phyloP scores from a whole-genome alignment of 352 stramenopile species.

The Globisporangium canariense region DNA sequence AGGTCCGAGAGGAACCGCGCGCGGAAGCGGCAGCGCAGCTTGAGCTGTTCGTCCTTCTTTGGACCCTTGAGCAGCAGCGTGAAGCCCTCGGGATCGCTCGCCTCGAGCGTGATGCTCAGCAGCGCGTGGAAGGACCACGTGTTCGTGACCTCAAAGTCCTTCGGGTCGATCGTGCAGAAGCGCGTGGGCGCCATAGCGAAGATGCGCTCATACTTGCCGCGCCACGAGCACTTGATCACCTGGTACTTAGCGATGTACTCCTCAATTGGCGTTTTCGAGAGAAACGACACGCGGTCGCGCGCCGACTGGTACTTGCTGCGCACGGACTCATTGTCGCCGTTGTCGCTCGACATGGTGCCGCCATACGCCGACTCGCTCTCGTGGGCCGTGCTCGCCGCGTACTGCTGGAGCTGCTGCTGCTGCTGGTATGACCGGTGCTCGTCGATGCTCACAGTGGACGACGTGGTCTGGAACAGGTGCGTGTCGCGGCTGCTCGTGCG shows the following conservation, averaged over 20 bases:
- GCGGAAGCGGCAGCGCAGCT: constrained; percentile 74
- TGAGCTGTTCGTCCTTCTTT: constrained; percentile 85
- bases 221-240: constrained; percentile 81
- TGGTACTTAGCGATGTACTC: constrained; percentile 85
- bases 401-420: neutral
- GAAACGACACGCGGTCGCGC: constrained; percentile 32
- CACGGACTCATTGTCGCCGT: constrained; percentile 10
- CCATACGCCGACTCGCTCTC: constrained; percentile 1
- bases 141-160: constrained; percentile 87
- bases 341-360: constrained; percentile 1
- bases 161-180: constrained; percentile 84
- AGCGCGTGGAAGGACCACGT: constrained; percentile 73
- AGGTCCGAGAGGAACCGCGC: constrained; percentile 75
- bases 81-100: constrained; percentile 57
- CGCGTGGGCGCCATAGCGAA: constrained; percentile 72
- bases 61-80: constrained; percentile 56
- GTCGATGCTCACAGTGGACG: constrained; percentile 7
- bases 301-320: constrained; percentile 18
- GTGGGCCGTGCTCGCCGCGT: neutral
- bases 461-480: constrained; percentile 5
- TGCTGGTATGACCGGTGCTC: neutral
- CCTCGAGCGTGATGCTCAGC: constrained; percentile 53
- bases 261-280: constrained; percentile 55
- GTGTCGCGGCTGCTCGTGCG: constrained; percentile 9
- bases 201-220: constrained; percentile 86